These are phyloP conservation scores for Pigoraptor vietnamica DNA, from an alignment of 78 protist species.

Conservation along the genomic window DNA sequence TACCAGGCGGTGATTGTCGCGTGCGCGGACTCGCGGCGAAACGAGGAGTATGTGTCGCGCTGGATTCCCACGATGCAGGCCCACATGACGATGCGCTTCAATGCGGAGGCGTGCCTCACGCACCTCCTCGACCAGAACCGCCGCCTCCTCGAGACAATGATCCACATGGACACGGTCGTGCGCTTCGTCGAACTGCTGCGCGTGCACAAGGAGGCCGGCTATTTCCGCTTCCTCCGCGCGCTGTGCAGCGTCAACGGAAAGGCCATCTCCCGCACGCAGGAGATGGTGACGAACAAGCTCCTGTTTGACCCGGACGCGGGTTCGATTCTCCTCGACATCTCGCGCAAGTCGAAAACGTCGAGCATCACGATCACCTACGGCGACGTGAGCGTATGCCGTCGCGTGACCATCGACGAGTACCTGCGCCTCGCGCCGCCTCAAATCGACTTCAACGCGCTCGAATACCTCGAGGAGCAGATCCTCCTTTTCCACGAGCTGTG, in stretches of 20 bases:
- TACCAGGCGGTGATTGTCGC: conserved; percentile 6
- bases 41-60: conserved; percentile 24
- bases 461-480: conserved; percentile 15
- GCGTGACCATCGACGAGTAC: background rate
- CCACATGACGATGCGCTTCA: conserved; percentile 16
- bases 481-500: conserved; percentile 27
- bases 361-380: background rate
- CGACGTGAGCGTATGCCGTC: background rate
- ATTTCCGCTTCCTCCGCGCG: conserved; percentile 11
- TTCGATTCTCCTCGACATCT: conserved; percentile 9
- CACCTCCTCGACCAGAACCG: conserved; percentile 28
- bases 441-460: background rate
- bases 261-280: conserved; percentile 24
- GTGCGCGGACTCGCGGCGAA: conserved; percentile 2
- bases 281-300: conserved; percentile 2
- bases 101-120: conserved; percentile 39
- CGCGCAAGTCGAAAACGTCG: background rate
- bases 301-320: background rate
- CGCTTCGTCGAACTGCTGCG: conserved; percentile 17
- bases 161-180: background rate
- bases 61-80: conserved; percentile 19
- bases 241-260: conserved; percentile 15
- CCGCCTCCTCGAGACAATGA: conserved; percentile 13
- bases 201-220: background rate
- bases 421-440: background rate